Base-by-base conservation (phyloP, 2,329 filamentous ascomycete genomes). In the Tricladium varicosporioides region DNA sequence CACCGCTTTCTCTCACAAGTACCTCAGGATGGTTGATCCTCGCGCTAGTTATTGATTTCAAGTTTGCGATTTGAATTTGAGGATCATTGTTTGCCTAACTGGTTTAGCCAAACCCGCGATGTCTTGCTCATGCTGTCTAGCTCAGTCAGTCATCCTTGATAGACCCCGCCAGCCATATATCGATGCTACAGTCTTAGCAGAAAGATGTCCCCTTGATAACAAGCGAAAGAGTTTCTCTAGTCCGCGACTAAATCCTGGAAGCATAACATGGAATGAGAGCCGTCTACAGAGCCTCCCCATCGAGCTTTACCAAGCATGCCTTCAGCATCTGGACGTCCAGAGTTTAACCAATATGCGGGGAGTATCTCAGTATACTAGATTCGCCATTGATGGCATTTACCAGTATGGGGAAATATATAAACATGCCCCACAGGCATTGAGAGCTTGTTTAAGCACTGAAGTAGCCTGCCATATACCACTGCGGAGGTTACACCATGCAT, bases 281-380 rank as follows among this genome's bases (percentile, higher is more conserved):
- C 7, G 16, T 43, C 49, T 62, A 1, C 54, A 62, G 32, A 27
- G 14, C 11, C 45, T 62, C 1, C 54, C 57, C 14, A 13, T 54
- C 31, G 60, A 62, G 43, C 16, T 59, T 5, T 62, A 59, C n/a
- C 57, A 59, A 13, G 36, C 27, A 33, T 57, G 52, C 36, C 50
- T 62, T 1, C 47, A 46, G 22, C 51, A 58, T 15, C 40, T 60
- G 13, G 57, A 59, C 22, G 31, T 62, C 15, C 51, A 16, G 15
- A 56, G 22, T 11, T n/a, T 62, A 13, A 59, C 54, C 2, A 27
- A 42, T 10, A 43, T 62, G 48, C 33, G 60, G 13, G 5, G 54
- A 45, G 54, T 59, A 5, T 54, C 53, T 11, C 60, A 62, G 31
- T 57, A 52, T 22, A 53, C 60, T 22, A 51, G 60, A 47, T 15